Base-by-base conservation (phyloP, 2,329 filamentous ascomycete genomes). In the Cercospora nicotianae region DNA sequence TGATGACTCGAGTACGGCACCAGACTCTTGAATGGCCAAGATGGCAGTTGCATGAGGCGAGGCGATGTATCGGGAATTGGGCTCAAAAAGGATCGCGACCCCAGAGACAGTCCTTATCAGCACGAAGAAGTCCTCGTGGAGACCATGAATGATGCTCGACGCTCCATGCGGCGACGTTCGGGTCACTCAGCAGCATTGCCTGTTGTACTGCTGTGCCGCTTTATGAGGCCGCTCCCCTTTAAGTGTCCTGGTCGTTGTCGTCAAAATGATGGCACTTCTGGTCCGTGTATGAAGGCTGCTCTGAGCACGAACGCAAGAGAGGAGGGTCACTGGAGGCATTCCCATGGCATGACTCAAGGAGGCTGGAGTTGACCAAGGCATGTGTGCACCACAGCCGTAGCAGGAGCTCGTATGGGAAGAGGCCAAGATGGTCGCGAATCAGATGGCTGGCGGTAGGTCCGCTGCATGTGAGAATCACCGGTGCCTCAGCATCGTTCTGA, bases 401-500 rank as follows among this genome's bases (percentile, higher is more conserved):
- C 33, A 39, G 13, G 33, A 16, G 33, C 33, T 39, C 33, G 33
- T 7, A 39, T 39, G 33, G 33, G 33, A 39, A 39, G 5, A 39
- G 33, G 33, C 13, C 33, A 39, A 39, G 13, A 3, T 36, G 33
- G 33, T 39, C 13, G 13, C 33, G 33, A 16, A 6, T 16, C 13
- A 39, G 5, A 39, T 0, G 33, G 33, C 33, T 1, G 33, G 33
- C 6, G 70, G 72, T 58, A 72, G 67, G 5, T 74, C 72, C 9
- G 59, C 63, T 20, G 69, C 68, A 16, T 69, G 67, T 12, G 62
- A 67, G 45, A 71, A 71, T 42, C 69, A 69, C 4, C 71, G 68
- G 67, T 64, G 51, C 51, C 18, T 74, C 7, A 68, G 71, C 18
- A 67, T 75, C 9, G 70, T 70, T 12, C 61, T 71, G 1, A 59